Evolutionary conservation across 306 rosid species (phyloP).

Genomic region (Trifolium pratense): DNA sequence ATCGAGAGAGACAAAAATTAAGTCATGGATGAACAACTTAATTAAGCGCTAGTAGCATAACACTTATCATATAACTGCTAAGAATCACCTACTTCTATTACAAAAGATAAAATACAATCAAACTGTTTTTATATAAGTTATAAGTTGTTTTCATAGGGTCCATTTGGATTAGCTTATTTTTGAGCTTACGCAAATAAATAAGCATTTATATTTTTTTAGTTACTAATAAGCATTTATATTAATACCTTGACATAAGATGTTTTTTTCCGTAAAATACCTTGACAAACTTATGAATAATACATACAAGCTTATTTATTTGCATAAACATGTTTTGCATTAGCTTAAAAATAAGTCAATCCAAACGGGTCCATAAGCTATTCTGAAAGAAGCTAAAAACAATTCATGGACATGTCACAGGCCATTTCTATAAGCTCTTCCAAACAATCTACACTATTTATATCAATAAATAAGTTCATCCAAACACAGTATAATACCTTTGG

Average conservation of each 20-base stretch:
- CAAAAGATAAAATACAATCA: background rate
- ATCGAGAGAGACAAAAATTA: background rate
- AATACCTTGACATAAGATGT: too few relatives aligned
- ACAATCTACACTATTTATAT: background rate
- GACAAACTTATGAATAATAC: too few relatives aligned
- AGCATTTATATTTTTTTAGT: too few relatives aligned
- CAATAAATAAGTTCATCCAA: background rate
- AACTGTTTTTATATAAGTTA: background rate
- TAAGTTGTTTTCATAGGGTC: background rate
- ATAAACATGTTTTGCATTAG: too few relatives aligned
- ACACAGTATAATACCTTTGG: constrained; percentile 56
- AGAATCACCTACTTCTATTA: background rate
- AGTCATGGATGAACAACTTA: background rate
- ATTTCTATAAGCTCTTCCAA: background rate
- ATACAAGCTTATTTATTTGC: too few relatives aligned
- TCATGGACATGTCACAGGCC: background rate
- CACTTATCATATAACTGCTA: background rate
- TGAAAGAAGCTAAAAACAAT: background rate
- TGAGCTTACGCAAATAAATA: too few relatives aligned
- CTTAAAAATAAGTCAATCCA: too few relatives aligned
- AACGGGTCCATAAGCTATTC: too few relatives aligned
- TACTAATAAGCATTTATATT: too few relatives aligned
- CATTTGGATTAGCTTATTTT: too few relatives aligned
- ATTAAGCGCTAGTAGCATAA: background rate
- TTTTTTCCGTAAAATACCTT: too few relatives aligned